phyloP scores from a whole-genome alignment of 495 filamentous ascomycete species.

The Margaritispora aquatica region DNA sequence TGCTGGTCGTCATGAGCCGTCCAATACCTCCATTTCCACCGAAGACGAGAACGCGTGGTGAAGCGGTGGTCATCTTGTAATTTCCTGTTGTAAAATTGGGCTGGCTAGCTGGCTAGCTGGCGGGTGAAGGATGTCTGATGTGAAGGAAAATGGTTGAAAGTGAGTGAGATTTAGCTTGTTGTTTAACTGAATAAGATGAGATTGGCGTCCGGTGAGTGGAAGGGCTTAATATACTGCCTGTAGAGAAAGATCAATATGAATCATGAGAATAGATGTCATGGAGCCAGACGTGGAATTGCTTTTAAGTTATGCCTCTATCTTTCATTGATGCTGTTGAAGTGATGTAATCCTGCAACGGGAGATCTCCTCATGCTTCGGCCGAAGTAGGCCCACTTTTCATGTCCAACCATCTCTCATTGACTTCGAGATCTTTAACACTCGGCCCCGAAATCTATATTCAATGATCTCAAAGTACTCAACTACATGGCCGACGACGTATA shows the following conservation, averaged over 20 bases:
- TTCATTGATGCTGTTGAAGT: not conserved
- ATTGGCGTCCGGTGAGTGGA: too few relatives aligned
- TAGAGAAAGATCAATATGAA: too few relatives aligned
- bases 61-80: not conserved
- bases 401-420: too few relatives aligned
- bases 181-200: too few relatives aligned
- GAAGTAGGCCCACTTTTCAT: not conserved
- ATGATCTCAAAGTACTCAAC: too few relatives aligned
- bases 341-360: not conserved
- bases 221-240: too few relatives aligned
- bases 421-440: too few relatives aligned
- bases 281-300: too few relatives aligned
- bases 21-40: slow-evolving; percentile 79
- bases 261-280: too few relatives aligned
- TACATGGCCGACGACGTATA: too few relatives aligned
- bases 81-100: not conserved
- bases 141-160: not conserved
- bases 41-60: slow-evolving; percentile 40
- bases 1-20: slow-evolving; percentile 63
- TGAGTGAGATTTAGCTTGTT: not conserved
- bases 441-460: too few relatives aligned
- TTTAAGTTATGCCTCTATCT: not conserved
- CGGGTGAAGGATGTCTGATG: not conserved
- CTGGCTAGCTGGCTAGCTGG: not conserved
- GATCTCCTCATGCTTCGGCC: not conserved